Base-by-base conservation (phyloP, 106 monocot species). In the Vanilla planifolia region DNA sequence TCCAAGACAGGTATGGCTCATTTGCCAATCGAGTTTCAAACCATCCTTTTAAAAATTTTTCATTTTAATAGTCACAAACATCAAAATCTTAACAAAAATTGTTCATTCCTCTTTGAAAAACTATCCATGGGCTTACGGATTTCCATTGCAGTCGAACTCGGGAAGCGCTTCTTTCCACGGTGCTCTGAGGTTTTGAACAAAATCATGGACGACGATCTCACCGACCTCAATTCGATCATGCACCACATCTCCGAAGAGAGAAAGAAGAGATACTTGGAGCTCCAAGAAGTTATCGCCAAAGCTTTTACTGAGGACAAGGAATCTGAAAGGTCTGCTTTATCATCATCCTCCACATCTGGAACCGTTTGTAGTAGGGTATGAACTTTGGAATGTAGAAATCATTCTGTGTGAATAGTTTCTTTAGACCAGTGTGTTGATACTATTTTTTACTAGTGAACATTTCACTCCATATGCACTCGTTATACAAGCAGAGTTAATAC, bases 261-360 rank as follows among this genome's bases (percentile, higher is more conserved):
- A 22, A 77, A 25, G 45, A 71, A 47, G 69, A 79, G 82, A 20
- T 89, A 62, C 48, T n/a, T 66, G 4, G 93, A 93, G 40, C 72
- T 93, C 4, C 81, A 79, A 41, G 79, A 74, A 19, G 48, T 52
- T 16, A 3, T 89, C 2, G 7, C 34, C 16, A 82, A 77, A 61
- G 93, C 89, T 15, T 93, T 85, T 57, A 48, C 43, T 6, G 77
- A 82, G 67, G 93, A 93, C 70, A 85, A 70, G 71, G 78, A 76
- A 43, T 26, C 40, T 21, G 64, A 59, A 29, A 63, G 32, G 35
- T 82, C 82, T 23, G 61, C 67, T 0, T n/a, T 76, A 4, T 75
- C 80, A 21, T 77, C 92, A 0, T 82, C 82, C 0, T 46, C 76
- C 10, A 44, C 76, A 4, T 17, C 51, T 28, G 62, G 67, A 33